Conservation (phyloP, 495 filamentous ascomycete species). For the Hypomontagnella monticulosa region DNA sequence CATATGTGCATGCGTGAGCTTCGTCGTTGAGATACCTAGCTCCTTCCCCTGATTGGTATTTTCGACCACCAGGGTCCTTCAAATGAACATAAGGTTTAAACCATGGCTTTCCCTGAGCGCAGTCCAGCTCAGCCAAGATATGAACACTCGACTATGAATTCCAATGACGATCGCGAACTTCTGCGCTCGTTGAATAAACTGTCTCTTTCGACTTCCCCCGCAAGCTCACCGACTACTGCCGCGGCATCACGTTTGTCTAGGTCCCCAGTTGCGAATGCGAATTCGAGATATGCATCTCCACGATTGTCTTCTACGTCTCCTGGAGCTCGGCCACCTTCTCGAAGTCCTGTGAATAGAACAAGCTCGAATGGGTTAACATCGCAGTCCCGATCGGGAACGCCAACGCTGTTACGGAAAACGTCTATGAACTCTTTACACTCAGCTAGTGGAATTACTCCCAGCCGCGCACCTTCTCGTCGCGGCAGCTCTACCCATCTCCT, state of each 20-base stretch:
- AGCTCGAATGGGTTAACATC: constrained; percentile 41
- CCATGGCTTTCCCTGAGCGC: constrained; percentile 42
- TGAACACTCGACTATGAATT: constrained; percentile 31
- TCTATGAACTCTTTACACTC: constrained; percentile 66
- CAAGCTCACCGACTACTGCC: constrained; percentile 38
- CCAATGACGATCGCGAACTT: constrained; percentile 46
- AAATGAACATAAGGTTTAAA: constrained; percentile 28
- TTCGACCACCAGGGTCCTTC: background rate
- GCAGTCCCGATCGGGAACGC: constrained; percentile 60
- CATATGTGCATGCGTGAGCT: constrained; percentile 1
- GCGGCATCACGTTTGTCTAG: constrained; percentile 43
- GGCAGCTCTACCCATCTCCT: constrained; percentile 59
- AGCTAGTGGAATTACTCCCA: constrained; percentile 52
- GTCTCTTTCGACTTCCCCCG: constrained; percentile 49
- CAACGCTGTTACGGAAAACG: constrained; percentile 59
- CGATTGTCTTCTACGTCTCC: constrained; percentile 44
- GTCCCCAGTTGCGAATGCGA: constrained; percentile 17
- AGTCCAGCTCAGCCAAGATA: constrained; percentile 29
- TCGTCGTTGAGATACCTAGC: constrained; percentile 1
- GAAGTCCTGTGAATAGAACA: constrained; percentile 61
- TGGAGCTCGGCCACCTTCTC: constrained; percentile 52
- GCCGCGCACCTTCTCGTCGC: constrained; percentile 55
- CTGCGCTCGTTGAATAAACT: constrained; percentile 54
- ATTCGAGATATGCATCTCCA: constrained; percentile 4
- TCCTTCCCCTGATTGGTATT: background rate